Evolutionary conservation across 371 early-diverging fungal genomes (phyloP).

Genomic region (Aphelidium insulamus): DNA sequence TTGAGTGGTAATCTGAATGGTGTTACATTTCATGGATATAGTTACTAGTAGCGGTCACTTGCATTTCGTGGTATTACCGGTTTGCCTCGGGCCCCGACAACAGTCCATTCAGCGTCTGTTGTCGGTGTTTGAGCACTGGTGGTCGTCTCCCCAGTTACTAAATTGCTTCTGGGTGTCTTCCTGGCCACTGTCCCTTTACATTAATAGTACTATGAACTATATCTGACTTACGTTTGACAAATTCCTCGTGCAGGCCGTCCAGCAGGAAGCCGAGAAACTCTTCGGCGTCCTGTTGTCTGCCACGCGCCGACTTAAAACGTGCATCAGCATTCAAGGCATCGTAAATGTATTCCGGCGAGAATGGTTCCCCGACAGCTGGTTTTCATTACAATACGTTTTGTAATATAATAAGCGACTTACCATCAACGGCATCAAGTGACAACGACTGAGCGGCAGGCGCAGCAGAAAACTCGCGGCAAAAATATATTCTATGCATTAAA

Average conservation of each 20-base stretch:
- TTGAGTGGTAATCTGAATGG: constrained; percentile 27
- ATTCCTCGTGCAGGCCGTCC: constrained; percentile 85
- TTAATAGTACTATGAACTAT: neutral
- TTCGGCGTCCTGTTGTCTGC: constrained; percentile 91
- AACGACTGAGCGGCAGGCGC: too few relatives aligned
- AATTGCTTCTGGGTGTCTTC: too few relatives aligned
- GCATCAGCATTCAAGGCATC: constrained; percentile 56
- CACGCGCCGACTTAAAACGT: constrained; percentile 46
- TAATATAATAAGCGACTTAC: neutral
- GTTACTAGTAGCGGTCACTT: too few relatives aligned
- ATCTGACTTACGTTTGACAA: constrained; percentile 20
- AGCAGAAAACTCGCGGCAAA: too few relatives aligned
- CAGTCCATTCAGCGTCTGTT: too few relatives aligned
- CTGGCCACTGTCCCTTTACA: neutral
- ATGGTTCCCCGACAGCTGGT: constrained; percentile 37
- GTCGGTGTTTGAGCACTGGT: neutral
- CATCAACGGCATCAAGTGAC: neutral
- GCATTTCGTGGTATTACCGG: too few relatives aligned
- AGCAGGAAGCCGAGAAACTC: constrained; percentile 81
- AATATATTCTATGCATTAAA: constrained; percentile 5
- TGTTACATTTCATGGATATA: too few relatives aligned
- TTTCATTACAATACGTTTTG: neutral
- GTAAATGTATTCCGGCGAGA: constrained; percentile 83
- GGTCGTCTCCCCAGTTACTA: neutral
- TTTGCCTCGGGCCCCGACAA: too few relatives aligned